phyloP scores from a whole-genome alignment of 2,329 filamentous ascomycete genomes.

The Albophoma yamanashiensis region DNA sequence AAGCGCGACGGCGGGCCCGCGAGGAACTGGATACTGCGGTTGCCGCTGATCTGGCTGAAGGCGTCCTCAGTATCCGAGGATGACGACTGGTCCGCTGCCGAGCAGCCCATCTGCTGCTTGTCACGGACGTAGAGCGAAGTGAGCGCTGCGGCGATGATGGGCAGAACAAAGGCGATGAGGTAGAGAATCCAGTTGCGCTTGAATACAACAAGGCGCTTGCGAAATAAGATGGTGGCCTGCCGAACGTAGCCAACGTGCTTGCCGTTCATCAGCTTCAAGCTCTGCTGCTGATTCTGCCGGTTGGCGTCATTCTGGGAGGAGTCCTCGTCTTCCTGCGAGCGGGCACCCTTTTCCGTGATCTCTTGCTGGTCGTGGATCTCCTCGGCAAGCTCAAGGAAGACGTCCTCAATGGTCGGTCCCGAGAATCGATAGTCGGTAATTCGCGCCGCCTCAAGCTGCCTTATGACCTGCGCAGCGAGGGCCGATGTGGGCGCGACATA shows the following conservation, averaged over 20 bases:
- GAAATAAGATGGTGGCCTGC: constrained; percentile 66
- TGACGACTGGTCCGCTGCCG: constrained; percentile 35
- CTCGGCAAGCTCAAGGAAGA: constrained; percentile 78
- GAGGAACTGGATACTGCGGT: constrained; percentile 14
- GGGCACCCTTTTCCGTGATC: constrained; percentile 7
- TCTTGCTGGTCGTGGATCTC: constrained; percentile 52
- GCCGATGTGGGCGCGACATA: constrained; percentile 62
- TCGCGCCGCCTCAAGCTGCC: constrained; percentile 52
- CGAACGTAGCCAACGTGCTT: constrained; percentile 55
- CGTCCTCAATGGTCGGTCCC: constrained; percentile 85
- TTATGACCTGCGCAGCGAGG: constrained; percentile 62
- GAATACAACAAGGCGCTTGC: constrained; percentile 67
- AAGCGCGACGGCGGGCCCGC: constrained; percentile 27
- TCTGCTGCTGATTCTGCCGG: constrained; percentile 10
- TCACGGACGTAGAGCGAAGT: constrained; percentile 64
- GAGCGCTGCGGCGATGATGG: constrained; percentile 67
- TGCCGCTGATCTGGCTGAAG: constrained; percentile 24
- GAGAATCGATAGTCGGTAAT: constrained; percentile 75
- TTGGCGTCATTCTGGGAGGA: constrained; percentile 13
- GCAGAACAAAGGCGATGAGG: constrained; percentile 62
- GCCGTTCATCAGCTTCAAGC: constrained; percentile 54
- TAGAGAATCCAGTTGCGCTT: constrained; percentile 72
- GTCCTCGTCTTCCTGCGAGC: constrained; percentile 1
- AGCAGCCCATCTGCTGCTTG: constrained; percentile 41
- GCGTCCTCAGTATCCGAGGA: constrained; percentile 25